phyloP scores from a whole-genome alignment of 768 basidiomycete genomes.

The Leccinum incarnatum region DNA sequence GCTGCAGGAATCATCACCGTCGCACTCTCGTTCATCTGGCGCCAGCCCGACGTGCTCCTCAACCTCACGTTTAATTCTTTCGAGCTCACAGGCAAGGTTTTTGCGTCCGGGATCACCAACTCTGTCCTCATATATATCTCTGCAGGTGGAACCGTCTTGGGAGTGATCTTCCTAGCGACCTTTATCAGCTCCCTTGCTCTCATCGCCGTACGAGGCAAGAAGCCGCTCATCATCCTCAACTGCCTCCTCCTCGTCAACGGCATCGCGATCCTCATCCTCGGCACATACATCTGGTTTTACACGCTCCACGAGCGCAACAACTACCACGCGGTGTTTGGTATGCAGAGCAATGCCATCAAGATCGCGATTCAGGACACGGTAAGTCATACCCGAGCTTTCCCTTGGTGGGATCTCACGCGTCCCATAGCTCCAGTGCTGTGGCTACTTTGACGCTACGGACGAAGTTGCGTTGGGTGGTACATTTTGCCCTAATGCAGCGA shows the following conservation, averaged over 20 bases:
- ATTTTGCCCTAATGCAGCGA: slow-evolving; percentile 51
- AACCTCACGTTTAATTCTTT: slow-evolving; percentile 63
- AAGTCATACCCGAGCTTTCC: slow-evolving; percentile 16
- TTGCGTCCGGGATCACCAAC: not conserved
- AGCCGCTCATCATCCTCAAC: slow-evolving; percentile 74
- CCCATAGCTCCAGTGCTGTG: slow-evolving; percentile 75
- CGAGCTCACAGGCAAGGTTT: slow-evolving; percentile 57
- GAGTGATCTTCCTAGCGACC: slow-evolving; percentile 62
- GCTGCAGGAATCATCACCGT: slow-evolving; percentile 66
- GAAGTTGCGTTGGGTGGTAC: slow-evolving; percentile 55
- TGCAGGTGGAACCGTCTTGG: slow-evolving; percentile 68
- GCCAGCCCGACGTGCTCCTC: slow-evolving; percentile 61
- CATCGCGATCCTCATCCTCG: slow-evolving; percentile 58
- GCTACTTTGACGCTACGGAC: slow-evolving; percentile 73
- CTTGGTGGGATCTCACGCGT: not conserved
- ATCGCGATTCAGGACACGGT: slow-evolving; percentile 74
- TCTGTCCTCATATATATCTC: not conserved
- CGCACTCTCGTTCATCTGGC: slow-evolving; percentile 70
- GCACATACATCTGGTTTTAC: slow-evolving; percentile 78
- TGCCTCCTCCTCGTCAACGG: slow-evolving; percentile 67
- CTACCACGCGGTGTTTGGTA: slow-evolving; percentile 58
- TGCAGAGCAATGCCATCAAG: slow-evolving; percentile 43
- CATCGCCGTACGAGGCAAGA: slow-evolving; percentile 64
- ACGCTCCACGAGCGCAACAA: slow-evolving; percentile 70
- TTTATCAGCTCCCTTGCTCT: slow-evolving; percentile 70